Base-by-base conservation (phyloP, 768 basidiomycete species). In the Grammothele lineata region DNA sequence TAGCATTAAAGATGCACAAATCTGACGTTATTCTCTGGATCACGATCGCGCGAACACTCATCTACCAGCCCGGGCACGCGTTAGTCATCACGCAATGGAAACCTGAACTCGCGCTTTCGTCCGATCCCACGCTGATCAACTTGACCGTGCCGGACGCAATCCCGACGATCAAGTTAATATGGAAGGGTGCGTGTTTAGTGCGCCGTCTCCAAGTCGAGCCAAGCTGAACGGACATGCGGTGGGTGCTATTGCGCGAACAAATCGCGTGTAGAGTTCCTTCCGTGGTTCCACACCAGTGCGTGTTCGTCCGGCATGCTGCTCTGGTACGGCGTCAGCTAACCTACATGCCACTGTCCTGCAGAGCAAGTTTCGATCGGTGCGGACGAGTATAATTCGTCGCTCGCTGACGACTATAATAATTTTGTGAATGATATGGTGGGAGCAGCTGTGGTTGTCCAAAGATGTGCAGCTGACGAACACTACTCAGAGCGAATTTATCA, bases 71-170 rank as follows among this genome's bases (percentile, higher is more conserved):
- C 7, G 74, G 66, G 0, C 74, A 76, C 51, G 69, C 73, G 6
- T 62, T 75, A 22, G 67, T 64, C 4, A 69, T 74, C 45, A 67
- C 69, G 17, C 69, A 74, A 45, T 75, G 72, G 74, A 72, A 65
- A 36, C 72, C 72, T 8, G 62, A 73, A 50, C 56, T 75, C 11
- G 66, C 67, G 56, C 50, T 67, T 12, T 59, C 63, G 11, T 62
- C 59, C 10, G 57, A 62, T 18, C 69, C 68, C 2, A 68, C 70
- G 43, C 48, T 63, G 14, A 60, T 74, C 22, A 70, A 73, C 43
- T 56, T 73, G 25, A 67, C 66, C 17, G 58, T 68, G 37, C 71
- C 71, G 2, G 71, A 69, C 19, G 70, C 71, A 1, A 66, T 72
- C 30, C 71, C 70, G 9, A 70, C 68, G 0, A 59, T 75, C 35